Evolutionary conservation across 306 rosid genomes (phyloP), one percentile per base, ranked within the genome.

Genomic region (Malus sylvestris): DNA sequence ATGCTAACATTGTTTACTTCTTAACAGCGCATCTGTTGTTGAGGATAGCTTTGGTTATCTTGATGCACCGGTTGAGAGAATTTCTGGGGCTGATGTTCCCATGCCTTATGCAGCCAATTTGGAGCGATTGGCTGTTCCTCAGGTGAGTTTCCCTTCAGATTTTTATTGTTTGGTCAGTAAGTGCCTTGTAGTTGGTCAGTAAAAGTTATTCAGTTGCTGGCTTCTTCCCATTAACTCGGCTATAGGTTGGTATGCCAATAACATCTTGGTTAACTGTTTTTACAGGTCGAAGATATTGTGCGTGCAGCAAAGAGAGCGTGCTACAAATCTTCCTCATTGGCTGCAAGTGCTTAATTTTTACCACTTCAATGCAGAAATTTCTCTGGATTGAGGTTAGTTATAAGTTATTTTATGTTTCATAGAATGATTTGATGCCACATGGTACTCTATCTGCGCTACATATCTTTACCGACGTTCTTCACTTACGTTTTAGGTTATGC

Each of bases 61-160:
- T 65, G 99, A 96, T 77, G 98, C 99, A 16, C 99, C 99, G 0
- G 93, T 92, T 44, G 98, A 96, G 91, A 92, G 99, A 78, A 81
- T 96, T 83, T 76, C 89, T 4, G 99, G 99, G 75, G 98, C 99
- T 77, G 99, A 96, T 81, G 91, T 96, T 81, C 99, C 99, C n/a
- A 96, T 92, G 98, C 99, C 99, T 46, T 96, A 96, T 74, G 99
- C 99, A 18, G 90, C 98, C 76, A 96, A 96, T 85, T 87, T 96
- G 70, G 99, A 96, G 88, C 88, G 99, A 70, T 13, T 96, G 90
- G 99, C 99, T 82, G 90, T 96, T 46, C 99, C 99, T 60, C 99
- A 96, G 97, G 99, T 91, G 72, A 46, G 68, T 73, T 72, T 14
- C 55, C 77, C 8, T 55, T 55, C 27, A 18, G 35, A 13, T 68